Base-by-base conservation (phyloP, 352 stramenopile genomes). In the Phytophthora lateralis region DNA sequence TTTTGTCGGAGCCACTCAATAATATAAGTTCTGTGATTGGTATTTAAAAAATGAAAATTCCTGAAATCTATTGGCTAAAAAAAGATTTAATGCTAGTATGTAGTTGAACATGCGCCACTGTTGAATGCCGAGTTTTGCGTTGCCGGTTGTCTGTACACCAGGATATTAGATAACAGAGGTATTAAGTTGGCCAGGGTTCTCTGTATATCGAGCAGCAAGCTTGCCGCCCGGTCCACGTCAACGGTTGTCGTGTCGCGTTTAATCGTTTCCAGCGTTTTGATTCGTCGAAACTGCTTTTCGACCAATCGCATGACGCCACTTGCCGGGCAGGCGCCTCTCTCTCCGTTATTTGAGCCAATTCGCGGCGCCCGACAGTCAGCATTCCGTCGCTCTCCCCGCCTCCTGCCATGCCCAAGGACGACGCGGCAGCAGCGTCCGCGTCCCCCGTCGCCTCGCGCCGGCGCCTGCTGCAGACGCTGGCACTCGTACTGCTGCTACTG, bases 381-480 rank as follows among this genome's bases (percentile, higher is more conserved):
- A 70, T 70, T 66, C 62, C 62, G 62, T 70, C 62, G 30, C 55
- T 70, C 30, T 70, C 62, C 20, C 55, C 55, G 41, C 62, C 62
- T 34, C 61, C 62, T 48, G 62, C 62, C 34, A 62, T 62, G 55
- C 55, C 44, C 43, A 62, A 62, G 55, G 55, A 43, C 55, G 55
- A 55, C 54, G 30, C 43, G 18, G 32, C 47, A 29, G 55, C 48
- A 27, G 42, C 39, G 39, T 24, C 21, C 21, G 21, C 21, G 21
- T 24, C 21, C 3, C 34, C 38, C 26, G 53, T 48, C 26, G 29
- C 29, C 14, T 15, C 27, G 0, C 60, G 62, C 14, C 42, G 55
- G 6, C 55, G 62, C 10, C 34, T 65, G 26, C 17, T 70, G 11
- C 55, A 64, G 62, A 65, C 54, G 48, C 48, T 65, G 26, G 62